These are phyloP conservation scores for Aureococcus anophagefferens DNA, from an alignment of 108 stramenopile species.

Conservation along the genomic window DNA sequence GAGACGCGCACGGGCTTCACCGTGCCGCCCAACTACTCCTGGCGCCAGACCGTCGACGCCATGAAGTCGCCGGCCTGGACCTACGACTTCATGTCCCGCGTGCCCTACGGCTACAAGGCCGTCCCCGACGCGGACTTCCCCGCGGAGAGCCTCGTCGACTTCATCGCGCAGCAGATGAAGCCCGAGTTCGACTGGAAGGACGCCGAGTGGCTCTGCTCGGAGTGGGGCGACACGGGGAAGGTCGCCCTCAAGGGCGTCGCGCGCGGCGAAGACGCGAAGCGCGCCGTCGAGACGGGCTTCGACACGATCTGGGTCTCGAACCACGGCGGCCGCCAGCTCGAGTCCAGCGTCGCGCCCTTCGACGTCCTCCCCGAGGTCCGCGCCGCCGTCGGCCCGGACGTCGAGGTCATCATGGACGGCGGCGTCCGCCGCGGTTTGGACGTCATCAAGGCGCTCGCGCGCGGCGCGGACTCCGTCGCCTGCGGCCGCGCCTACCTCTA, in stretches of 20 bases:
- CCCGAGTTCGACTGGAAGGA: slow-evolving; percentile 90
- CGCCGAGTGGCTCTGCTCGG: slow-evolving; percentile 87
- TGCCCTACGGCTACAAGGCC: too few species aligned
- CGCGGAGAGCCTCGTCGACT: slow-evolving; percentile 83
- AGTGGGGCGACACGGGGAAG: slow-evolving; percentile 61
- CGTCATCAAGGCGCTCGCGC: slow-evolving; percentile 85
- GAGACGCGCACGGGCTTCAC: slow-evolving; percentile 93
- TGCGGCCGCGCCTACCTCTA: slow-evolving; percentile 92
- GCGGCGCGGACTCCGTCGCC: slow-evolving; percentile 87
- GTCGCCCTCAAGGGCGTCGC: slow-evolving; percentile 92
- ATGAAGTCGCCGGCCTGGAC: too few species aligned
- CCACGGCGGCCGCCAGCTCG: slow-evolving; percentile 93
- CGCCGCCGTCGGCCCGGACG: slow-evolving; percentile 77
- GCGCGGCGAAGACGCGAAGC: slow-evolving; percentile 83
- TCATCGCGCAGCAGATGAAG: slow-evolving; percentile 83
- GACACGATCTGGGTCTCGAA: slow-evolving; percentile 94
- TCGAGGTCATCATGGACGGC: slow-evolving; percentile 90
- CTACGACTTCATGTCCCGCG: too few species aligned
- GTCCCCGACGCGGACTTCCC: slow-evolving; percentile 62
- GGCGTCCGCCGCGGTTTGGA: slow-evolving; percentile 95
- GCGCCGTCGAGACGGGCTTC: slow-evolving; percentile 80
- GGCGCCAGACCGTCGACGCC: slow-evolving; percentile 48
- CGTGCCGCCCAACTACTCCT: slow-evolving; percentile 77
- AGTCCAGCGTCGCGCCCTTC: slow-evolving; percentile 85
- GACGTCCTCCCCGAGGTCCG: slow-evolving; percentile 87